Evolutionary conservation across 148 eudicot species (phyloP).

Genomic region (Oxyria digyna): DNA sequence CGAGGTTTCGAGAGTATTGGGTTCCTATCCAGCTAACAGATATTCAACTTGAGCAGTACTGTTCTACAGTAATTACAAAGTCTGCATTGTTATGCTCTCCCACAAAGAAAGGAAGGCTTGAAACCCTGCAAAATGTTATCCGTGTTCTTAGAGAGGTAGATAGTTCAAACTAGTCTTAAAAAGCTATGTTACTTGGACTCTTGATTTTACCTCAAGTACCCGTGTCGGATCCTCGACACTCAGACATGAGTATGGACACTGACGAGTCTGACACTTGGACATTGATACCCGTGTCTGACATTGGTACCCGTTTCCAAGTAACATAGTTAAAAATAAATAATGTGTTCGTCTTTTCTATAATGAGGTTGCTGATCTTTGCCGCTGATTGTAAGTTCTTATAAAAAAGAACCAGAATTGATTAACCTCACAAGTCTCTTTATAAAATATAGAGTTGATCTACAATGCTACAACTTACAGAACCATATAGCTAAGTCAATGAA

Average conservation of each 20-base stretch:
- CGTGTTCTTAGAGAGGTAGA: conserved; percentile 41
- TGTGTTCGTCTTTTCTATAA: conserved; percentile 1
- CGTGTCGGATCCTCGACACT: too few species aligned
- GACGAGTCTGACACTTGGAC: too few species aligned
- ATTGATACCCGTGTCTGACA: too few species aligned
- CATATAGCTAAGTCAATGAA: neutral
- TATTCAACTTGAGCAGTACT: conserved; percentile 87
- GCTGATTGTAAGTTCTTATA: neutral
- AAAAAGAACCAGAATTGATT: neutral
- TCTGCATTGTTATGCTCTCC: conserved; percentile 29
- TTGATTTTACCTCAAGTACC: too few species aligned
- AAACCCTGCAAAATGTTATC: conserved; percentile 40
- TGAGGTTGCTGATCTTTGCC: neutral
- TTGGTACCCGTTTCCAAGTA: too few species aligned
- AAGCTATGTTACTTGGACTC: too few species aligned
- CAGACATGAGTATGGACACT: too few species aligned
- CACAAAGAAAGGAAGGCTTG: conserved; percentile 27
- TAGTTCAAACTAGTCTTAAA: neutral
- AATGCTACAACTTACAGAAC: neutral
- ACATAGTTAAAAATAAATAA: too few species aligned
- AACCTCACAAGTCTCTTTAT: neutral
- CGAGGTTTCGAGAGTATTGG: conserved; percentile 57
- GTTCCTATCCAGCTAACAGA: conserved; percentile 59
- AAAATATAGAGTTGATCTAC: neutral
- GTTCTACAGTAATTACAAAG: conserved; percentile 40